Percentiles rank a stretch among this genome's conserved stretches.
Conservation (phyloP, 495 filamentous ascomycete species). For the Penicillium longicatenatum region DNA sequence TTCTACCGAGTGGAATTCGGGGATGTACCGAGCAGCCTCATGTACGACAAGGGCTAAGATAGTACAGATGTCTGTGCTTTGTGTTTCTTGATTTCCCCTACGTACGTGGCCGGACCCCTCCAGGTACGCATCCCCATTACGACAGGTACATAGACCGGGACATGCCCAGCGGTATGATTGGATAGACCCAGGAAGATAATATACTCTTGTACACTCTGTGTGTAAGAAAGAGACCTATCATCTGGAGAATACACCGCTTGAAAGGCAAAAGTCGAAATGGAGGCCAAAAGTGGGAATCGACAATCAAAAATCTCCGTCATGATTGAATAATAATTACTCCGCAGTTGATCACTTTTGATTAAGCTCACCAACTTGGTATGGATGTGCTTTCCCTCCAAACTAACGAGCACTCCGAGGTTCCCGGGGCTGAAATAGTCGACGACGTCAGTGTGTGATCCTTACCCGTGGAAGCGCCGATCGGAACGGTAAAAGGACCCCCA, state of each 20-base stretch:
- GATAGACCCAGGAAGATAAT: not conserved
- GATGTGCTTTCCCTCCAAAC: not conserved
- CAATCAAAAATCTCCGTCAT: no score
- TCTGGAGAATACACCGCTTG: slow-evolving; percentile 22
- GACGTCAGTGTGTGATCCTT: slow-evolving; percentile 17
- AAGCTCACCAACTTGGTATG: no score
- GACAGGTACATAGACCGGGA: slow-evolving; percentile 22
- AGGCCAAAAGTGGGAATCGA: not conserved
- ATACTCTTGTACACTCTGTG: not conserved
- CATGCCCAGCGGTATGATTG: not conserved
- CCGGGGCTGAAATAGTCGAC: slow-evolving; percentile 16
- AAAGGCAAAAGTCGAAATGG: slow-evolving; percentile 21
- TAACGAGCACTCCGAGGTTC: not conserved
- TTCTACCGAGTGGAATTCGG: not conserved
- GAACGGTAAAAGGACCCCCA: slow-evolving; percentile 4
- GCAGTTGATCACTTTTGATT: no score
- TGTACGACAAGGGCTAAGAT: slow-evolving; percentile 7
- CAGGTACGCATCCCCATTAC: slow-evolving; percentile 22
- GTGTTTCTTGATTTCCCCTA: not conserved
- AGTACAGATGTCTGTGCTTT: not conserved
- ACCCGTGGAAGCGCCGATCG: slow-evolving; percentile 16
- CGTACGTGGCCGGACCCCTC: slow-evolving; percentile 25
- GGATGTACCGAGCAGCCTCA: slow-evolving; percentile 18
- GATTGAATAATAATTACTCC: not conserved
- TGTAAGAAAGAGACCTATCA: slow-evolving; percentile 19